phyloP scores from a whole-genome alignment of 2,329 filamentous ascomycete genomes.

The Aspergillus caelatus region DNA sequence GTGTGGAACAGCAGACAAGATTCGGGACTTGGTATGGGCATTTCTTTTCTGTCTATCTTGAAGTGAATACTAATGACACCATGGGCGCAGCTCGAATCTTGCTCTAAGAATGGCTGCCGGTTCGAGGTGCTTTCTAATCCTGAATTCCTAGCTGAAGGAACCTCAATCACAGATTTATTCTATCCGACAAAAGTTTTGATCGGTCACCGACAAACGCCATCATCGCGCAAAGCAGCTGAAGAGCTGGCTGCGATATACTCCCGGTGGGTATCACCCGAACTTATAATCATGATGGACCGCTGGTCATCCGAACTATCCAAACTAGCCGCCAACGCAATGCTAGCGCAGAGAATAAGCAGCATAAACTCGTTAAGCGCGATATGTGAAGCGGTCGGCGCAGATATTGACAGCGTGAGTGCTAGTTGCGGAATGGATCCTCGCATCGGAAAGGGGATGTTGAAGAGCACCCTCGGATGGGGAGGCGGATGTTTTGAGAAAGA shows the following conservation, averaged over 20 bases:
- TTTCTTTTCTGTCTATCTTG: not conserved
- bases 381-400: not conserved
- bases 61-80: not conserved
- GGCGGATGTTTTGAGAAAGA: constrained; percentile 83
- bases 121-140: constrained; percentile 82
- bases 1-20: constrained; percentile 70
- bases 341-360: constrained; percentile 77
- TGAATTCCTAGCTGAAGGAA: constrained; percentile 78
- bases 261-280: constrained; percentile 67
- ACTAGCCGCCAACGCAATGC: constrained; percentile 76
- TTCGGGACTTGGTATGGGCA: constrained; percentile 64
- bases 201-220: constrained; percentile 64
- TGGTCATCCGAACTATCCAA: constrained; percentile 80
- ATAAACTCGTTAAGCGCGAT: constrained; percentile 60
- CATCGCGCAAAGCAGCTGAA: constrained; percentile 64
- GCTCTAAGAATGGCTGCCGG: not conserved
- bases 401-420: constrained; percentile 63
- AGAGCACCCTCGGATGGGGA: constrained; percentile 75
- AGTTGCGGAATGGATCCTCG: constrained; percentile 70
- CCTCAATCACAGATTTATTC: constrained; percentile 71
- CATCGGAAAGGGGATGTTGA: constrained; percentile 72
- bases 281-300: constrained; percentile 72
- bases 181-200: constrained; percentile 74
- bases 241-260: constrained; percentile 68
- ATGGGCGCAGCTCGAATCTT: not conserved